Evolutionary conservation across 768 basidiomycete species (phyloP).

Genomic region (Lyophyllum semitale): DNA sequence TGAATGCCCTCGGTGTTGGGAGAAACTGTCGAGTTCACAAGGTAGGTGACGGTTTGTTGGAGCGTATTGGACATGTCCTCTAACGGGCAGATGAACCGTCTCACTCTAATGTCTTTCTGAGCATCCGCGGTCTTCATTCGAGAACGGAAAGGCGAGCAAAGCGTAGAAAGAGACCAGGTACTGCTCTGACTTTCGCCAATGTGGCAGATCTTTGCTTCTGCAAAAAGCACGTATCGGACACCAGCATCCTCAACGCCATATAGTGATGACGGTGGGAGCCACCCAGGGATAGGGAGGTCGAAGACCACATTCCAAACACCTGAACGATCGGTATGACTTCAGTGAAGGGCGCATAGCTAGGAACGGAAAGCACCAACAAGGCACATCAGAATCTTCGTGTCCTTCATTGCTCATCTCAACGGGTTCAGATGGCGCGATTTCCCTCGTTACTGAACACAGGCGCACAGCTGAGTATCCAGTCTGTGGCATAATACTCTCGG

Average conservation of each 20-base stretch:
- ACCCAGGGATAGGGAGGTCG: conserved; percentile 84
- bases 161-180: conserved; percentile 48
- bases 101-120: conserved; percentile 44
- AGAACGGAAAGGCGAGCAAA: conserved; percentile 60
- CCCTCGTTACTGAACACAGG: conserved; percentile 65
- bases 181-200: conserved; percentile 39
- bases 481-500: conserved; percentile 65
- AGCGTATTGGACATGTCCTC: conserved; percentile 26
- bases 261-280: conserved; percentile 70
- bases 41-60: conserved; percentile 40
- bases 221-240: conserved; percentile 66
- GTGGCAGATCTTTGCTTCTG: conserved; percentile 60
- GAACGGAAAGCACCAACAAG: conserved; percentile 38
- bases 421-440: conserved; percentile 55
- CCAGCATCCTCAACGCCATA: conserved; percentile 57
- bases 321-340: conserved; percentile 17
- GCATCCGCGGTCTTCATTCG: conserved; percentile 44
- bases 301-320: conserved; percentile 76
- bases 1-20: conserved; percentile 15
- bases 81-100: conserved; percentile 54
- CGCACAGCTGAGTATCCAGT: conserved; percentile 72
- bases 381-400: conserved; percentile 53
- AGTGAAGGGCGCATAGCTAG: neutral
- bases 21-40: conserved; percentile 40
- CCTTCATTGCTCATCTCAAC: conserved; percentile 68